A percentile compares a stretch with the other conserved stretches of the same genome.
Evolutionary conservation across 75 land plant genomes (phyloP).

Genomic region (Picea sitchensis): DNA sequence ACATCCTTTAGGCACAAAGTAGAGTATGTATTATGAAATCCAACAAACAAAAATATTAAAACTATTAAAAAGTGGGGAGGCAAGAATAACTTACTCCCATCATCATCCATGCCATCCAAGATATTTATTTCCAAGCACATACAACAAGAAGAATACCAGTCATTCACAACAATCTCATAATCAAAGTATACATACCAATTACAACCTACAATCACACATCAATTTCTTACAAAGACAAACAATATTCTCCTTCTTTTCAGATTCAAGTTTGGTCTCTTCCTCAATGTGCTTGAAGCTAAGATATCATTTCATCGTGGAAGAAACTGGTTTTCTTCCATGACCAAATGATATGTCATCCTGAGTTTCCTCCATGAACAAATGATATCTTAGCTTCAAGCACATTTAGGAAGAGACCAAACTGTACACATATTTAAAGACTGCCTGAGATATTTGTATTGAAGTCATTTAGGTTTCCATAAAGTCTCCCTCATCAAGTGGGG

Average conservation of each 20-base stretch:
- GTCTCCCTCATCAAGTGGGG: conserved; percentile 74
- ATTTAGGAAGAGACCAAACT: too few species aligned
- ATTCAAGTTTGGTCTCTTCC: background rate
- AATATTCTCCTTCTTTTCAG: background rate
- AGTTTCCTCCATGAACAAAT: too few species aligned
- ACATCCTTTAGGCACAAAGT: background rate
- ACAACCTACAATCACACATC: background rate
- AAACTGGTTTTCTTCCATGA: too few species aligned
- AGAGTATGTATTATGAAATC: too few species aligned
- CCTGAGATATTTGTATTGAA: conserved; percentile 61
- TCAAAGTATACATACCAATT: background rate
- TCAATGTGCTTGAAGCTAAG: background rate
- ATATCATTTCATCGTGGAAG: background rate
- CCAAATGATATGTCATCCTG: background rate
- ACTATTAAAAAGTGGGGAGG: background rate
- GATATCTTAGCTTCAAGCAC: too few species aligned
- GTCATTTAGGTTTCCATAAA: conserved; percentile 44
- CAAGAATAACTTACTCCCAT: conserved; percentile 63
- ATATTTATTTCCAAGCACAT: conserved; percentile 24
- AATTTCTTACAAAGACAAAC: background rate
- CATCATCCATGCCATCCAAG: conserved; percentile 76
- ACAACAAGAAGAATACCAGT: background rate
- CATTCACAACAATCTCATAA: background rate
- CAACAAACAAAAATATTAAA: too few species aligned
- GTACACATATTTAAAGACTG: conserved; percentile 5